phyloP scores from a whole-genome alignment of 78 protist species.

The Dictyostelium capitatum region DNA sequence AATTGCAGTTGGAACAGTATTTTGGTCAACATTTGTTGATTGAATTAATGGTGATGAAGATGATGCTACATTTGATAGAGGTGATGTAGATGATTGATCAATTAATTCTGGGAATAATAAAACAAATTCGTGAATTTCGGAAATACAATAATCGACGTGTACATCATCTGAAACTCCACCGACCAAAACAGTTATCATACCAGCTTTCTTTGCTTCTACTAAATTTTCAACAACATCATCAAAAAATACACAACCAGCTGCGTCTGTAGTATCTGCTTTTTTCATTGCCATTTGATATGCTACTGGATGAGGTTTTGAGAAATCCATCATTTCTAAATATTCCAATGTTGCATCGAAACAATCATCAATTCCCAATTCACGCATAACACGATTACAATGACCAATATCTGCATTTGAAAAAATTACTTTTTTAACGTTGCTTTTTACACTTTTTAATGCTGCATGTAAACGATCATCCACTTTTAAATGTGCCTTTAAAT shows the following conservation, averaged over 20 bases:
- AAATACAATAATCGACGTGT: conserved; percentile 45
- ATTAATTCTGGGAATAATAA: conserved; percentile 53
- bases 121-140: conserved; percentile 58
- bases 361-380: conserved; percentile 35
- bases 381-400: conserved; percentile 53
- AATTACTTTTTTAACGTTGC: conserved; percentile 26
- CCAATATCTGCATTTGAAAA: conserved; percentile 64
- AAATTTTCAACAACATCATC: conserved; percentile 78
- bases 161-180: conserved; percentile 28
- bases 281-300: conserved; percentile 80
- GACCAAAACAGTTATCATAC: conserved; percentile 63
- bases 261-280: conserved; percentile 61
- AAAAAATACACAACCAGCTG: conserved; percentile 72
- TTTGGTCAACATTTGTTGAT: no score
- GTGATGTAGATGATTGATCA: neutral
- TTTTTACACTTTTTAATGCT: neutral
- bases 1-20: no score
- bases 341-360: conserved; percentile 48
- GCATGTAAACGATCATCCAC: conserved; percentile 24
- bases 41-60: no score
- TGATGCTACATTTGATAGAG: no score
- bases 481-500: conserved; percentile 18
- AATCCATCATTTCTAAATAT: conserved; percentile 61
- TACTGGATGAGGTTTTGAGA: conserved; percentile 63
- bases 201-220: conserved; percentile 71